Evolutionary conservation across 2,329 filamentous ascomycete species (phyloP).

Genomic region (Myriangium duriaei): DNA sequence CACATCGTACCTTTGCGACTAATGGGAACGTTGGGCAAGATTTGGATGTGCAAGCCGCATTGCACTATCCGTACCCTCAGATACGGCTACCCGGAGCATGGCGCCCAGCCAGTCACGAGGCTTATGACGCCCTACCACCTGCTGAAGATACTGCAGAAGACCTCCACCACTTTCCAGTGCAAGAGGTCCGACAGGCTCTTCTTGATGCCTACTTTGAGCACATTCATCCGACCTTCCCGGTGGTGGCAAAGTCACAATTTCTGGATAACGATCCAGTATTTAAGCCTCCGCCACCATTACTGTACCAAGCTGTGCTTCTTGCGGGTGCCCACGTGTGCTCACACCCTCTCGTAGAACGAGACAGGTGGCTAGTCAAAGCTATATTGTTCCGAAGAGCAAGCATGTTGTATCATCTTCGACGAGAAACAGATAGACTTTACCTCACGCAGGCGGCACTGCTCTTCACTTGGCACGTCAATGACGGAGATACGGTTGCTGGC

Average conservation of each 20-base stretch:
- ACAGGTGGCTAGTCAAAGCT: conserved; percentile 3
- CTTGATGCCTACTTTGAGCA: conserved; percentile 6
- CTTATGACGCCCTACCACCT: background rate
- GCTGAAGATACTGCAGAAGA: background rate
- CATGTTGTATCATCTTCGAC: conserved; percentile 7
- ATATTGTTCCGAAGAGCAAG: conserved; percentile 5
- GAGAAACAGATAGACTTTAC: conserved; percentile 2
- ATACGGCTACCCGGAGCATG: conserved; percentile 1
- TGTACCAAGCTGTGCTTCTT: conserved; percentile 4
- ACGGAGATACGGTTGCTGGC: conserved; percentile 4
- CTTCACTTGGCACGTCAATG: conserved; percentile 7
- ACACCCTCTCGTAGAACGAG: conserved; percentile 2
- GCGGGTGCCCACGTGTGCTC: conserved; percentile 5
- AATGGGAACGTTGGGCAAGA: background rate
- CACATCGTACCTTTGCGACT: background rate
- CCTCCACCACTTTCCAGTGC: background rate
- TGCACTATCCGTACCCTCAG: conserved; percentile 6
- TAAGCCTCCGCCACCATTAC: conserved; percentile 1
- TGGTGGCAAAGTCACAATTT: conserved; percentile 1
- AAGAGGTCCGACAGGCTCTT: conserved; percentile 4
- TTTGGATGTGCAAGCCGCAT: background rate
- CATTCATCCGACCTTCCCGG: conserved; percentile 3
- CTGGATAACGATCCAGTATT: background rate
- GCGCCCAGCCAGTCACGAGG: background rate
- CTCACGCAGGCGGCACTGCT: conserved; percentile 4